Base-by-base conservation (phyloP, 495 filamentous ascomycete genomes). In the Pyrenula massariospora region DNA sequence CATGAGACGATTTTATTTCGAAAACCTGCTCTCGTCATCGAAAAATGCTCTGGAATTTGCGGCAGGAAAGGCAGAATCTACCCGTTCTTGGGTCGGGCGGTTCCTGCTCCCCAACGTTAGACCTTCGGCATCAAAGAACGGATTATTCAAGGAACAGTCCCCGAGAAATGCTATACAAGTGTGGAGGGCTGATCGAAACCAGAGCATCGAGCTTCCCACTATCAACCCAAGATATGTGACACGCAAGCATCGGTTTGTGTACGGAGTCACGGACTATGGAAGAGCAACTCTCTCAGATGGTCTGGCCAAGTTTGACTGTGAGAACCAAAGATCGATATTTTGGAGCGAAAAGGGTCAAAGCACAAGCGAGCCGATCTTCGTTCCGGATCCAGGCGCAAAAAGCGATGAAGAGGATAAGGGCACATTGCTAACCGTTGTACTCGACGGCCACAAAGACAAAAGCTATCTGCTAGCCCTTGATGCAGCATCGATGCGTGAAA, bases 341-440 rank as follows among this genome's bases (percentile, higher is more conserved):
- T 89, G 83, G 87, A 66, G 70, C 2, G 69, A 64, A 10, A 72
- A 78, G 51, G 84, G 77, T 0, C 85, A 89, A 52, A 85, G 78
- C 0, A 84, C 88, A 0, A 83, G 87, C 2, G 88, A 92, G 62
- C 74, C 86, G 0, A 84, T 91, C 52, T 91, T 92, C 58, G 72
- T 91, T 0, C 72, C 80, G 0, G 68, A 82, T 24, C 66, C 66
- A 0, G 58, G 68, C 31, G 31, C 31, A 15, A 15, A 15, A 8
- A 15, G 15, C 31, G 31, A 5, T 15, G 8, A 42, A 42, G 83
- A 87, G 60, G 88, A 93, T 62, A 83, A 87, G 25, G 88, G 88
- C 0, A 78, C 88, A 1, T 65, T 91, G 52, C 65, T 93, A 48
- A 87, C 75, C 58, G 80, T 90, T 0, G 79, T 91, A 2, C 71